Evolutionary conservation across 192 early-diverging fungal species (phyloP), one percentile per base, ranked within the genome.

Genomic region (Phlyctochytrium bullatum): DNA sequence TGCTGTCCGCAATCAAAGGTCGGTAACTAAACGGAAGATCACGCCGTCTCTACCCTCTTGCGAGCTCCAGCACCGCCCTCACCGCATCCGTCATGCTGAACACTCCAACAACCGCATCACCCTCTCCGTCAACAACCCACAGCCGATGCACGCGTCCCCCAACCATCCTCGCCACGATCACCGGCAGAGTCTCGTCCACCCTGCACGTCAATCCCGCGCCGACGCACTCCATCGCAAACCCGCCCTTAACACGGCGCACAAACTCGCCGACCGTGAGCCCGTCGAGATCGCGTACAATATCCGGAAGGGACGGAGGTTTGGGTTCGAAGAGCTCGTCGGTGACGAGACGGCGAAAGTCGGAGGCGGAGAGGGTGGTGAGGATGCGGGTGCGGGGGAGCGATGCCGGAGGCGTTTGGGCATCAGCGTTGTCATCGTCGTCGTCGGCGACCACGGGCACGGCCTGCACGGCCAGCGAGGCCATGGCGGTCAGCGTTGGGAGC

Each of bases 391-490:
- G 36, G n/a, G n/a, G n/a, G n/a, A n/a, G 2, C 35, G 14, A 56
- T 63, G 62, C n/a, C n/a, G n/a, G n/a, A n/a, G n/a, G n/a, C n/a
- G n/a, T n/a, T n/a, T n/a, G n/a, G n/a, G n/a, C n/a, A n/a, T n/a
- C n/a, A 17, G 20, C 16, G 54, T 74, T 69, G n/a, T n/a, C n/a
- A n/a, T n/a, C n/a, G n/a, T n/a, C n/a, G n/a, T n/a, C n/a, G n/a
- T n/a, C n/a, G n/a, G n/a, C n/a, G 2, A 69, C 62, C 4, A 74
- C 67, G 1, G 73, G 73, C 1, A 74, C 67, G 40, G 66, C 73
- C 34, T 53, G 54, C 3, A 64, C 31, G 61, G 40, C 52, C n/a
- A 29, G 31, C 12, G 24, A n/a, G 0, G 73, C 64, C 25, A 74
- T 62, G 14, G 32, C 40, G 10, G 61, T 58, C 1, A 74, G 27